These are phyloP conservation scores for Naumovozyma baii DNA, from an alignment of 805 yeast species.

Conservation along the genomic window DNA sequence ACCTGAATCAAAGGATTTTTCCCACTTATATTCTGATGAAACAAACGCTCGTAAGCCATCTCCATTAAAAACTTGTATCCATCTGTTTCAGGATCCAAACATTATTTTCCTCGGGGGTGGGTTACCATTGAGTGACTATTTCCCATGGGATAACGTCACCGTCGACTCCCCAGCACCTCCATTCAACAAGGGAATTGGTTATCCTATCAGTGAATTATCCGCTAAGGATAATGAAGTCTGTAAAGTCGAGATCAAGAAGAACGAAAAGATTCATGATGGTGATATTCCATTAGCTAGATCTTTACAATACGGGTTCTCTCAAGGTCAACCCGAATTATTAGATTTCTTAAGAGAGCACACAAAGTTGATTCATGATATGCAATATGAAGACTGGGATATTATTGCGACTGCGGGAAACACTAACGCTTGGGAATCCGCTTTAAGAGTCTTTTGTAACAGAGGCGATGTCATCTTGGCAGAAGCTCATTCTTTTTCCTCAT, in stretches of 20 bases:
- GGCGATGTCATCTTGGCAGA: conserved; percentile 83
- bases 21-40: conserved; percentile 69
- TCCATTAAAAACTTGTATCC: conserved; percentile 76
- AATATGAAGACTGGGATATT: conserved; percentile 62
- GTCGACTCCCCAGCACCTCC: conserved; percentile 74
- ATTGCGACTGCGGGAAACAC: conserved; percentile 77
- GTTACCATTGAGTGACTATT: conserved; percentile 79
- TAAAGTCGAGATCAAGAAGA: conserved; percentile 25
- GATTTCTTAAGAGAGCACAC: conserved; percentile 72
- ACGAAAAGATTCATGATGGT: conserved; percentile 37
- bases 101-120: conserved; percentile 93
- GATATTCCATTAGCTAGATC: conserved; percentile 73
- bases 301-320: conserved; percentile 85
- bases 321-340: conserved; percentile 67
- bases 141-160: conserved; percentile 76
- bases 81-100: conserved; percentile 61
- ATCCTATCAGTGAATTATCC: conserved; percentile 29
- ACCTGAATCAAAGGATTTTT: conserved; percentile 56
- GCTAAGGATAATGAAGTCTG: conserved; percentile 25
- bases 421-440: conserved; percentile 75
- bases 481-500: conserved; percentile 74
- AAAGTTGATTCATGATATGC: conserved; percentile 35
- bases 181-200: conserved; percentile 67
- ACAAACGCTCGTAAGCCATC: conserved; percentile 69
- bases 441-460: conserved; percentile 65